phyloP scores from a whole-genome alignment of 2,329 filamentous ascomycete genomes.

The Bipolaris oryzae region DNA sequence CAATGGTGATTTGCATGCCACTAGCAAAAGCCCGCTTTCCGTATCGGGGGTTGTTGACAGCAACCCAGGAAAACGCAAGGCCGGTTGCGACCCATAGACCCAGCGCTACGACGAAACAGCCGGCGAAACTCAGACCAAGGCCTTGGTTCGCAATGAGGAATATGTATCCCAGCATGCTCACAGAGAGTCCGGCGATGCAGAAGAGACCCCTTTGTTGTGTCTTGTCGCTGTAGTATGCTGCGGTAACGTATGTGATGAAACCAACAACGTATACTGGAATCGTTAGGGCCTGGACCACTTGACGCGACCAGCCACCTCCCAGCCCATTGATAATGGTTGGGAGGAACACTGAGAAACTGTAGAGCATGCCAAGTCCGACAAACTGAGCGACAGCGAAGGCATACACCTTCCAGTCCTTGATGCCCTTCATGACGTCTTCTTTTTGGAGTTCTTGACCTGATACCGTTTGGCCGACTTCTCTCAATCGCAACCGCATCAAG shows the following conservation, averaged over 20 bases:
- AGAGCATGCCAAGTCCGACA: conserved; percentile 31
- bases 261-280: conserved; percentile 41
- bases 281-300: conserved; percentile 38
- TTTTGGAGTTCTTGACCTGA: conserved; percentile 54
- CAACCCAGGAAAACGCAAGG: conserved; percentile 36
- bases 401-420: conserved; percentile 45
- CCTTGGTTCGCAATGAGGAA: conserved; percentile 41
- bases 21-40: conserved; percentile 39
- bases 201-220: conserved; percentile 37
- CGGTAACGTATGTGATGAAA: conserved; percentile 29
- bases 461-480: conserved; percentile 52
- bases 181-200: conserved; percentile 28
- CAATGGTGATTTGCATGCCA: conserved; percentile 45
- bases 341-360: conserved; percentile 36
- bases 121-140: conserved; percentile 28
- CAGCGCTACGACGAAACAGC: conserved; percentile 39
- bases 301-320: conserved; percentile 29
- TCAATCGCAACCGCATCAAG: conserved; percentile 36
- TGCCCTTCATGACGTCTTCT: conserved; percentile 57
- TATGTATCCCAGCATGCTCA: conserved; percentile 58
- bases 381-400: conserved; percentile 55
- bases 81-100: conserved; percentile 36
- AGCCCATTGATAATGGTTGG: conserved; percentile 41
- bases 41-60: conserved; percentile 38
- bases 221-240: conserved; percentile 35